Evolutionary conservation across 345 rosid species (phyloP).

Genomic region (Euclidium syriacum): DNA sequence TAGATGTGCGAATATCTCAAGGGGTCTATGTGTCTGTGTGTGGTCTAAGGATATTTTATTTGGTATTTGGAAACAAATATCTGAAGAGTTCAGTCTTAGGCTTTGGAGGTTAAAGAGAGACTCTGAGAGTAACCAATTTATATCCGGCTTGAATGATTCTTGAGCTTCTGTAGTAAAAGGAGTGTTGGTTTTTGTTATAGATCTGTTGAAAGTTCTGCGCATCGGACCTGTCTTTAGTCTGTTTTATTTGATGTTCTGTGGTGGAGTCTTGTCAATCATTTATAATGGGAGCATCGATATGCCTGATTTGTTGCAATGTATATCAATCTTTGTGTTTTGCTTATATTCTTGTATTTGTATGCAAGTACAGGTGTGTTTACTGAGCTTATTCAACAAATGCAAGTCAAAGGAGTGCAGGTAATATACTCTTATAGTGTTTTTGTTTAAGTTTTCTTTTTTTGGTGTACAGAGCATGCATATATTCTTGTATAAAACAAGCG

Average conservation of each 20-base stretch:
- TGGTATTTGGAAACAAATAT: too few species aligned
- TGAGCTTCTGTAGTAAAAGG: neutral
- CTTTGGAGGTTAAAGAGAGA: neutral
- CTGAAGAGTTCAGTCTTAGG: neutral
- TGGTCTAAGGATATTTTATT: too few species aligned
- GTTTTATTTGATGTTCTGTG: neutral
- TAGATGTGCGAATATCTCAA: neutral
- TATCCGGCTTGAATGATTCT: neutral
- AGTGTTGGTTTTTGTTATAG: neutral
- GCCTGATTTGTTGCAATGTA: neutral
- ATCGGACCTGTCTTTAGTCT: neutral
- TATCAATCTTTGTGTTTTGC: neutral
- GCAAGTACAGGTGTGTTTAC: conserved; percentile 81
- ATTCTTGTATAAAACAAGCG: neutral
- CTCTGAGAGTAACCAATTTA: neutral
- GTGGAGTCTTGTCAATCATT: neutral
- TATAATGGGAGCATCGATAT: neutral
- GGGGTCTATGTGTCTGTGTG: neutral
- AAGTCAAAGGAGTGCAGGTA: conserved; percentile 97
- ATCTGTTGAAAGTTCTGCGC: neutral
- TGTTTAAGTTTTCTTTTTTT: neutral
- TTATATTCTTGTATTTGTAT: neutral
- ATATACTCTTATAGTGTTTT: neutral
- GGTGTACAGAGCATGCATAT: neutral
- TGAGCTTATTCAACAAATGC: conserved; percentile 97